Percentiles rank a stretch among this genome's conserved stretches.
These are phyloP conservation scores for Gloeophyllum trabeum DNA, from an alignment of 768 basidiomycete genomes.

Conservation along the genomic window DNA sequence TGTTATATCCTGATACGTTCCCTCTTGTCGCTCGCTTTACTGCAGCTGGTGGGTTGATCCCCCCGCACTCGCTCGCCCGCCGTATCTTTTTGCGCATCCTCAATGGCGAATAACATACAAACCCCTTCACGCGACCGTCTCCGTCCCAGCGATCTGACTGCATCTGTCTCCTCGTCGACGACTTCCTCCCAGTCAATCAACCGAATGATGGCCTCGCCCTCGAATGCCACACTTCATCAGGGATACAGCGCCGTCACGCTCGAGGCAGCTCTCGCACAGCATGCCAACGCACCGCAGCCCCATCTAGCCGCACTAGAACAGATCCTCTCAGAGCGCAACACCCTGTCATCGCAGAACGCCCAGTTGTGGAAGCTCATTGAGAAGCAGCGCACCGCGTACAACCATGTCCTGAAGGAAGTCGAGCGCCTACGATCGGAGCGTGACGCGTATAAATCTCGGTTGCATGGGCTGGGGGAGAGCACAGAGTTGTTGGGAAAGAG, in stretches of 20 bases:
- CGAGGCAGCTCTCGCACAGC: conserved; percentile 42
- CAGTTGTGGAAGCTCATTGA: conserved; percentile 95
- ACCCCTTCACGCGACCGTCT: no score
- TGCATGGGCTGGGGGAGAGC: conserved; percentile 29
- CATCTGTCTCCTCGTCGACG: no score
- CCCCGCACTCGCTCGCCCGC: no score
- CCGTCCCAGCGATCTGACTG: no score
- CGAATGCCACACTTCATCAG: no score
- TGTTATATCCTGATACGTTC: no score
- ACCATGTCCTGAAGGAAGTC: conserved; percentile 71
- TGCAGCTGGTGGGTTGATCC: no score
- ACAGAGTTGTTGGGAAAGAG: conserved; percentile 25
- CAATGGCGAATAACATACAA: no score
- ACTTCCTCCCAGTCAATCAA: no score
- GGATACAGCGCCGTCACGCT: conserved; percentile 35
- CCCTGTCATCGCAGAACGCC: conserved; percentile 69
- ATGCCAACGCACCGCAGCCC: conserved; percentile 44
- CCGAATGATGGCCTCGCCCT: no score
- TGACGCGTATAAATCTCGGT: conserved; percentile 40
- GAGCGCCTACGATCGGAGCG: conserved; percentile 78
- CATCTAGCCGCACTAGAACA: conserved; percentile 56
- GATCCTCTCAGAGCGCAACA: conserved; percentile 71
- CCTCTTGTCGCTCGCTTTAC: no score
- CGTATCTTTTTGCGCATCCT: no score
- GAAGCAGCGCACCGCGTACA: conserved; percentile 79